Evolutionary conservation across 2,329 filamentous ascomycete genomes (phyloP).

Genomic region (Thermoascus crustaceus): DNA sequence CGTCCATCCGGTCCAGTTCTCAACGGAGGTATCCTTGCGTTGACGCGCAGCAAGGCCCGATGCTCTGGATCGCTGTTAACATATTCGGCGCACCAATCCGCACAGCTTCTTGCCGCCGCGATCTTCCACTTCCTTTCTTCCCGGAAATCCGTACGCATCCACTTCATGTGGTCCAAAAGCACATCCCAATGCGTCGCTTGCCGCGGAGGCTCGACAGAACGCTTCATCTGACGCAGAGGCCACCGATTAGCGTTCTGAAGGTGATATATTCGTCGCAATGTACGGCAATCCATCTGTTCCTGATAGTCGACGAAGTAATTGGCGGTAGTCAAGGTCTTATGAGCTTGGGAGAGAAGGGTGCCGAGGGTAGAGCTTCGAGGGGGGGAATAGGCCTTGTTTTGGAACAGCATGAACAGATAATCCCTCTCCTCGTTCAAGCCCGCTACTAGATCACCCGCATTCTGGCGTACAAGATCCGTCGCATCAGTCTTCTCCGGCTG

Average conservation of each 20-base stretch:
- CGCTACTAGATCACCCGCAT: slow-evolving; percentile 42
- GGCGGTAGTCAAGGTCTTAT: slow-evolving; percentile 81
- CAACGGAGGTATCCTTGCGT: slow-evolving; percentile 30
- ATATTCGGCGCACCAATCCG: slow-evolving; percentile 77
- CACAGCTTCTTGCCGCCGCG: slow-evolving; percentile 68
- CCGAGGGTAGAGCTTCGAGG: slow-evolving; percentile 49
- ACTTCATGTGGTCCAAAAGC: slow-evolving; percentile 83
- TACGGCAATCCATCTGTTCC: slow-evolving; percentile 79
- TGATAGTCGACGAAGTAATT: slow-evolving; percentile 77
- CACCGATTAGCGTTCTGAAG: slow-evolving; percentile 86
- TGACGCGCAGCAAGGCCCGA: slow-evolving; percentile 59
- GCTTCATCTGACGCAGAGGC: slow-evolving; percentile 83
- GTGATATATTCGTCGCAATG: slow-evolving; percentile 78
- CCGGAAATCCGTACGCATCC: slow-evolving; percentile 94
- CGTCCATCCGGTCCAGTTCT: slow-evolving; percentile 20
- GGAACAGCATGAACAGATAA: slow-evolving; percentile 57
- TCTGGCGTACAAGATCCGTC: slow-evolving; percentile 29
- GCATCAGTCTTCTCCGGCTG: slow-evolving; percentile 41
- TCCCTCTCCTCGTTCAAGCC: slow-evolving; percentile 43
- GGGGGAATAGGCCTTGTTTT: slow-evolving; percentile 50
- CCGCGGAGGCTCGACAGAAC: slow-evolving; percentile 69
- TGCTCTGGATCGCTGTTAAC: slow-evolving; percentile 57
- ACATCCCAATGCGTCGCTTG: slow-evolving; percentile 77
- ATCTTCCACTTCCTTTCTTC: slow-evolving; percentile 94
- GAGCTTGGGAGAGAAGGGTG: slow-evolving; percentile 69